Base-by-base conservation (phyloP, 2,329 filamentous ascomycete genomes). In the Cladophialophora psammophila region DNA sequence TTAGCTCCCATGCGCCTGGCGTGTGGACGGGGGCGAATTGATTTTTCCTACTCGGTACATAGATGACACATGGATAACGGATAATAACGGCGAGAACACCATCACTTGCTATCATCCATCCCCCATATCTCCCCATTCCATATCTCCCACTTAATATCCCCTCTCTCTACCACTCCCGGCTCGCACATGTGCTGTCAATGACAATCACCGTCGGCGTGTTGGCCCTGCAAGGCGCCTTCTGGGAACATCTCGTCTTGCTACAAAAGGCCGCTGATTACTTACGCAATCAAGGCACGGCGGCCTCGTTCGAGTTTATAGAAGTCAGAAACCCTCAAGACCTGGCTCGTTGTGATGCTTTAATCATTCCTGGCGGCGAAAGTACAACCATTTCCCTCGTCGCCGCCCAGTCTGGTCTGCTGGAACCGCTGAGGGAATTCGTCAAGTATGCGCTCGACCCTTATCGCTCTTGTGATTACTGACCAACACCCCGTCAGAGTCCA, bases 331-430 rank as follows among this genome's bases (percentile, higher is more conserved):
- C 87, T 2, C 80, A 83, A 6, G 86, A 97, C 74, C 85, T 99
- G 36, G 81, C 85, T 4, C 78, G 77, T 72, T 98, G 94, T 80
- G 88, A 94, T 78, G 94, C 88, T 32, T 85, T 99, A 52, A 88
- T 99, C 75, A 88, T 99, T 55, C 95, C 95, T 2, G 95, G 95
- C 60, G 95, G 95, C 69, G 95, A 99, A 79, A 97, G 93, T 80
- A 98, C 95, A 1, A 90, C 94, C 3, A 96, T 99, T 72, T 92
- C 93, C 10, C 86, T 97, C 35, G 91, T 97, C 15, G 95, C 95
- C 3, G 88, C 88, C 26, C 87, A 94, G 70, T 93, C 91, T 0
- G 89, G 90, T 15, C 81, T 99, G 40, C 81, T 99, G 63, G 92
- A 96, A 73, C 93, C 93, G 2, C 80, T 99, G 69, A 84, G 93